A percentile compares a stretch with the other conserved stretches of the same genome.
Evolutionary conservation across 352 stramenopile species (phyloP).

Genomic region (Pythium diclinum): DNA sequence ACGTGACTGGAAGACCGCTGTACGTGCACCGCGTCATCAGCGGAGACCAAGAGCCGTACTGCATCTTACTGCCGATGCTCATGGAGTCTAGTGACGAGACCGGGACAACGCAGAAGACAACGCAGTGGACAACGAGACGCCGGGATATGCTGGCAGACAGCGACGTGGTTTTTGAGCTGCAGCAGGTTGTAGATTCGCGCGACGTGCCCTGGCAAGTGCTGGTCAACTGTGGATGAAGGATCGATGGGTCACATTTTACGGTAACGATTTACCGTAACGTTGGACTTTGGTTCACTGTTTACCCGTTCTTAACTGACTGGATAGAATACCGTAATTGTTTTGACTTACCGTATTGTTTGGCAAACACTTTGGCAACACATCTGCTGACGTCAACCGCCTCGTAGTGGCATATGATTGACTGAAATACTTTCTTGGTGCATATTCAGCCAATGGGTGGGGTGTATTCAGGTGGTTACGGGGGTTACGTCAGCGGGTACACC

Average conservation of each 20-base stretch:
- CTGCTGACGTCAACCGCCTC: background rate
- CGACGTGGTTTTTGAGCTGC: background rate
- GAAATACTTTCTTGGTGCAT: background rate
- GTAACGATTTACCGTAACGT: too few species aligned
- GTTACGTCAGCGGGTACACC: background rate
- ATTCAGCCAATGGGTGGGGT: background rate
- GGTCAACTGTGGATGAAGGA: constrained; percentile 18
- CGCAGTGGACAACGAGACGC: background rate
- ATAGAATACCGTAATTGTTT: too few species aligned
- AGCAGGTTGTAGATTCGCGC: constrained; percentile 10
- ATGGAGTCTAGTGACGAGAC: background rate
- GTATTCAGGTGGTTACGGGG: background rate
- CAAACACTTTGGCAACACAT: background rate
- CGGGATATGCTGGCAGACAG: background rate
- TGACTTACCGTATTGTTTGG: too few species aligned
- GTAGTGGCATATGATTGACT: background rate
- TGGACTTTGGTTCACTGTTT: too few species aligned
- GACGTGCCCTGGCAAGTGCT: constrained; percentile 18
- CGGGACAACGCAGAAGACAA: background rate
- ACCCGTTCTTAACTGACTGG: too few species aligned
- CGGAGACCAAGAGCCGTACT: background rate
- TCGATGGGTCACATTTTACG: too few species aligned
- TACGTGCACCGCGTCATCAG: constrained; percentile 28
- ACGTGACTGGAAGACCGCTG: constrained; percentile 16
- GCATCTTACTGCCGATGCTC: background rate